phyloP scores from a whole-genome alignment of 805 yeast species.

The Starmerella davenportii region DNA sequence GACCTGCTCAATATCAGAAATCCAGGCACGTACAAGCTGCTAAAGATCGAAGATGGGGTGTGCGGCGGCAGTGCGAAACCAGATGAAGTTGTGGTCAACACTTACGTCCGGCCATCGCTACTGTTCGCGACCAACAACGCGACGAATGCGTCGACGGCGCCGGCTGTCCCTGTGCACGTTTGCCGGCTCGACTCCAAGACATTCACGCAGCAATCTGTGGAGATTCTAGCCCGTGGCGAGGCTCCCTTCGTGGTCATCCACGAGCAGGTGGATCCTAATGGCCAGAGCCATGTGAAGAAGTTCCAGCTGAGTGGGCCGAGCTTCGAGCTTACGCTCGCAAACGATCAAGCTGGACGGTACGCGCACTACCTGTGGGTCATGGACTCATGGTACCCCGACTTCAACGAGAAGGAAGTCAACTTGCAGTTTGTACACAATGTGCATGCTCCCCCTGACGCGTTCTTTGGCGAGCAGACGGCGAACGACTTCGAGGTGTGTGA shows the following conservation, averaged over 20 bases:
- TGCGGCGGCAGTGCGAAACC: slow-evolving; percentile 31
- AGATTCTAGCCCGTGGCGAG: slow-evolving; percentile 11
- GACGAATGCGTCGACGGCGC: background rate
- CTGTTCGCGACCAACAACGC: slow-evolving; percentile 21
- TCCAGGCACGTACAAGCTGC: slow-evolving; percentile 33
- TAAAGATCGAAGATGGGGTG: slow-evolving; percentile 31
- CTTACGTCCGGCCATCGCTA: slow-evolving; percentile 32
- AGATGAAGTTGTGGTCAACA: slow-evolving; percentile 27
- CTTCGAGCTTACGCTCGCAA: background rate
- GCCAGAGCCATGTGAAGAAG: slow-evolving; percentile 3
- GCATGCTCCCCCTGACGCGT: slow-evolving; percentile 6
- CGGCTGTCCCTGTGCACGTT: too few relatives aligned
- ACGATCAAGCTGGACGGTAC: slow-evolving; percentile 9
- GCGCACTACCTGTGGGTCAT: slow-evolving; percentile 14
- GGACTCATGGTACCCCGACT: slow-evolving; percentile 13
- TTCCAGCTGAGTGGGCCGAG: slow-evolving; percentile 1
- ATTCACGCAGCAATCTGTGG: background rate
- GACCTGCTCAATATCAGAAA: slow-evolving; percentile 23
- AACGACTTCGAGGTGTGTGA: slow-evolving; percentile 3
- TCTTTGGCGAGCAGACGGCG: background rate
- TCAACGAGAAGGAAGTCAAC: slow-evolving; percentile 4
- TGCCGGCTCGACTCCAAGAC: slow-evolving; percentile 9
- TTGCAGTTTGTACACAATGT: slow-evolving; percentile 8
- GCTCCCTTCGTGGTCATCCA: slow-evolving; percentile 17
- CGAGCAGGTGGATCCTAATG: slow-evolving; percentile 13